Evolutionary conservation across 306 rosid genomes (phyloP), one percentile per base, ranked within the genome.

Genomic region (Castanea crenata): DNA sequence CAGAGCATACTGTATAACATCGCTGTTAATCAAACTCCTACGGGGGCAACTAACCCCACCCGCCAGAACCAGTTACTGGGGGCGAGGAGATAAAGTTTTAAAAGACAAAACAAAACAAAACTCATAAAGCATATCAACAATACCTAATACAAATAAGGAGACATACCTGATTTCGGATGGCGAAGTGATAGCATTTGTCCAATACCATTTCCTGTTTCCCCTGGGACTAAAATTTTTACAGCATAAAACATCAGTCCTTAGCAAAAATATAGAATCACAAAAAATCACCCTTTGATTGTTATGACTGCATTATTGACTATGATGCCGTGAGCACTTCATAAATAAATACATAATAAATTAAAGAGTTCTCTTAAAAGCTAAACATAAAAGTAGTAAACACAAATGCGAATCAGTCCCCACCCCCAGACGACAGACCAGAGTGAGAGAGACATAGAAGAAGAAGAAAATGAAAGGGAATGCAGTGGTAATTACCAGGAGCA

Each of bases 101-200:
- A 41, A 41, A 41, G 9, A 35, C 9, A 1, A 38, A 38, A 38
- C 3, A 38, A 41, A 41, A 41, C 46, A 41, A 41, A 41, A 41
- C 46, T 41, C 46, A 41, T 41, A 41, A 41, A 7, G 2, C 46
- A 41, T 41, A 41, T 41, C 46, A 41, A 41, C 3, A 41, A 41
- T 0, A 41, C 11, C 46, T 41, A 41, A 8, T 41, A 41, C 1
- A 7, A 41, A 41, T 41, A 41, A 11, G 44, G 52, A 18, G 10
- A 74, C 57, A 34, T 75, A 92, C 99, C 98, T 64, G 92, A 87
- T 80, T 91, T 91, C 61, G 99, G 97, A 84, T 91, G 97, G 71
- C 97, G 93, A 38, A 95, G 94, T 3, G 76, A 77, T 23, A 92
- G 78, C 75, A 89, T 63, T 14, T 49, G 82, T 62, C 97, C 98